Evolutionary conservation across 2,329 filamentous ascomycete species (phyloP).

Genomic region (Teratosphaeria viscida): DNA sequence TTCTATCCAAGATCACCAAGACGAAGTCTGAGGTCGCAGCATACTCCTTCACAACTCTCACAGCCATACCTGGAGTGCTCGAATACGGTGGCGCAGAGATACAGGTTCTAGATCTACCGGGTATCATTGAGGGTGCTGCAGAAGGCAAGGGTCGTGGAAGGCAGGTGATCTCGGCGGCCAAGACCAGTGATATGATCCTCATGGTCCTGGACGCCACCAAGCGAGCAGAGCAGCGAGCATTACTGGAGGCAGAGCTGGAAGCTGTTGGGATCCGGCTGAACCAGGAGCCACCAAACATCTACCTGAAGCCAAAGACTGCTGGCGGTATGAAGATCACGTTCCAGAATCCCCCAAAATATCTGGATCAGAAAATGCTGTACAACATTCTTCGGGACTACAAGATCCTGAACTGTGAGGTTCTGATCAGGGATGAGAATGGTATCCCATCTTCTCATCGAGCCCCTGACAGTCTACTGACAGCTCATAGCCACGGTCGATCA

Average conservation of each 20-base stretch:
- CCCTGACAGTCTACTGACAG: not conserved
- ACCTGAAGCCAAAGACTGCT: conserved; percentile 88
- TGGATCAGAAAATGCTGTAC: conserved; percentile 97
- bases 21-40: conserved; percentile 93
- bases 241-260: conserved; percentile 86
- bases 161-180: conserved; percentile 94
- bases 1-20: conserved; percentile 97
- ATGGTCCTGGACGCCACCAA: conserved; percentile 98
- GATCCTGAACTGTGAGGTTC: conserved; percentile 92
- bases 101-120: conserved; percentile 90
- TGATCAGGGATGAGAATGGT: conserved; percentile 85
- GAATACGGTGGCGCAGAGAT: conserved; percentile 98
- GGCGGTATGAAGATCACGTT: conserved; percentile 99
- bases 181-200: conserved; percentile 92
- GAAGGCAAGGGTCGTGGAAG: conserved; percentile 93
- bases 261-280: conserved; percentile 92
- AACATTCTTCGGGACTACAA: conserved; percentile 98
- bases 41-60: conserved; percentile 95
- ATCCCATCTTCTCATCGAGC: conserved; percentile 4
- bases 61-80: conserved; percentile 90
- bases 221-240: conserved; percentile 78
- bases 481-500: conserved; percentile 77
- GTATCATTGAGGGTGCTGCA: conserved; percentile 93
- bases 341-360: conserved; percentile 71
- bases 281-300: conserved; percentile 92